Evolutionary conservation across 2,329 filamentous ascomycete species (phyloP).

Genomic region (Trichophyton rubrum): DNA sequence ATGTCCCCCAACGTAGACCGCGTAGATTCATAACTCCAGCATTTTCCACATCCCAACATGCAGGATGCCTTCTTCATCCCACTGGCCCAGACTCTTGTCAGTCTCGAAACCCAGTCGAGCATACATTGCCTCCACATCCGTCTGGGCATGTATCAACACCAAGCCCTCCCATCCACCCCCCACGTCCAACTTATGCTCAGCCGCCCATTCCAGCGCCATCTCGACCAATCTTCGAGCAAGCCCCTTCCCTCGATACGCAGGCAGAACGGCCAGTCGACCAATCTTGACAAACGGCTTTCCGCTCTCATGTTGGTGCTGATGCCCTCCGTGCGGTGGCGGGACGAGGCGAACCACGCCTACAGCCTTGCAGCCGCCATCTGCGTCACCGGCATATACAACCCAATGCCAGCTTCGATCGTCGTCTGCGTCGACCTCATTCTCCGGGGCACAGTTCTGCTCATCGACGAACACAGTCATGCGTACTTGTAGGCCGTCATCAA

Average conservation of each 20-base stretch:
- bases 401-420: conserved; percentile 73
- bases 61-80: conserved; percentile 72
- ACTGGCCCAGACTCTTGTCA: conserved; percentile 61
- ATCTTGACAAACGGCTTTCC: background rate
- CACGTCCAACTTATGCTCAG: conserved; percentile 37
- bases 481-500: conserved; percentile 48
- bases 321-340: conserved; percentile 49
- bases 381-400: conserved; percentile 62
- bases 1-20: background rate
- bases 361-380: conserved; percentile 38
- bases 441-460: conserved; percentile 45
- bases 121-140: conserved; percentile 53
- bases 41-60: conserved; percentile 73
- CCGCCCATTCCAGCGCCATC: conserved; percentile 56
- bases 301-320: background rate
- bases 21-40: conserved; percentile 13
- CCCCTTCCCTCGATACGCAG: background rate
- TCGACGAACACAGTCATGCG: conserved; percentile 46
- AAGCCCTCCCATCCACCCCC: conserved; percentile 53
- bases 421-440: conserved; percentile 68
- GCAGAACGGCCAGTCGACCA: background rate
- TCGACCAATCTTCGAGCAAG: conserved; percentile 51
- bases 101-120: conserved; percentile 57
- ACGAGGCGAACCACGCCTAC: conserved; percentile 70
- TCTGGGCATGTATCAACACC: conserved; percentile 68